A percentile compares a stretch with the other conserved stretches of the same genome.
phyloP scores from a whole-genome alignment of 441 rosid species.

The Syzygium malaccense region DNA sequence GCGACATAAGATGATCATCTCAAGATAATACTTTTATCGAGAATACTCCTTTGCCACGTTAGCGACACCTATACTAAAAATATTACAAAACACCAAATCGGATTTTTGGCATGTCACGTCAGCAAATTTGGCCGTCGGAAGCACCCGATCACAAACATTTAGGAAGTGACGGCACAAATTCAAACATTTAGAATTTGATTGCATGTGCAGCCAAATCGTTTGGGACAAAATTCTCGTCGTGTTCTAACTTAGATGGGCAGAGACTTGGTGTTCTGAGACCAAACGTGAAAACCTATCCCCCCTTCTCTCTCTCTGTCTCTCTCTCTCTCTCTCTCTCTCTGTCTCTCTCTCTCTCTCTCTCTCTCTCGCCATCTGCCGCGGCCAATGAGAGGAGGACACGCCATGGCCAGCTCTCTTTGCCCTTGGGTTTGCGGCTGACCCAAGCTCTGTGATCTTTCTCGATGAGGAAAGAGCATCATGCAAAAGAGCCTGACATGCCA shows the following conservation, averaged over 20 bases:
- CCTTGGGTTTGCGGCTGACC: background rate
- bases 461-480: background rate
- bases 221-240: background rate
- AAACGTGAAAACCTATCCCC: background rate
- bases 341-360: background rate
- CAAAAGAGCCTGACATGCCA: background rate
- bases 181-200: background rate
- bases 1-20: background rate
- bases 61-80: accelerated
- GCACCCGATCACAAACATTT: background rate
- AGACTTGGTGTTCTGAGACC: background rate
- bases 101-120: background rate
- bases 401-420: background rate
- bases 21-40: background rate
- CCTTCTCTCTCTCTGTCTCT: too few relatives aligned
- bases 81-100: accelerated
- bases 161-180: background rate
- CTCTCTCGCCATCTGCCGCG: background rate
- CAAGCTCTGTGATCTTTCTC: background rate
- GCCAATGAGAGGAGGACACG: background rate
- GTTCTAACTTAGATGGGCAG: background rate
- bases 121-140: background rate
- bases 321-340: background rate
- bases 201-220: background rate
- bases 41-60: background rate